Evolutionary conservation across 805 yeast genomes (phyloP), one percentile per base, ranked within the genome.

Genomic region (Wickerhamomyces ciferrii): DNA sequence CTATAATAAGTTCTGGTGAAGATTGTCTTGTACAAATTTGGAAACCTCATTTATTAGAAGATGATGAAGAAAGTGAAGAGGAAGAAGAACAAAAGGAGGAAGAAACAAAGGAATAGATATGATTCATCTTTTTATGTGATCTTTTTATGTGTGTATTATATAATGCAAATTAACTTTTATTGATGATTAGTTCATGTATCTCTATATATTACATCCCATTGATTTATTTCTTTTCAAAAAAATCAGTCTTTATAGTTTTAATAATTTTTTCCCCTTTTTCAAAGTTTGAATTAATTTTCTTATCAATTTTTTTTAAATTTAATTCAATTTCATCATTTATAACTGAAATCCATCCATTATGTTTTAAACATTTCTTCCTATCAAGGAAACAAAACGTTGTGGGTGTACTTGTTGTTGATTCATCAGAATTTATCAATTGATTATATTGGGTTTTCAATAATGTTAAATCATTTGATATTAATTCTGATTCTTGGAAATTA

Each of bases 11-110:
- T 45, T 81, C 81, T 44, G 88, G 87, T 1, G 94, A 85, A 56
- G 96, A 89, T 61, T 78, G 75, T 40, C 71, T 87, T 49, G 67
- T 87, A 32, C 91, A 87, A 60, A 71, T 89, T 7, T 89, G 94
- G 94, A 81, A 69, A 41, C 68, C 68, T 9, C 60, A 53, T 63
- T 65, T 57, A 54, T 65, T 46, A 48, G 58, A 53, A 24, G 74
- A 67, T 0, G 72, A 73, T 7, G 69, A 62, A 10, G 75, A 72
- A 19, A 72, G 65, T 9, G 70, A 65, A 9, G 75, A 68, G 5
- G 70, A 53, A 13, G 59, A 51, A 14, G 50, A 46, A 21, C 53
- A 51, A 34, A 46, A 51, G 13, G 52, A 48, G 18, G 48, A 44
- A 38, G 31, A 27, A 13, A 27, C 11, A 8, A 27, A 31, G 18